phyloP scores from a whole-genome alignment of 106 monocot species.

The Dendrobium officinale region DNA sequence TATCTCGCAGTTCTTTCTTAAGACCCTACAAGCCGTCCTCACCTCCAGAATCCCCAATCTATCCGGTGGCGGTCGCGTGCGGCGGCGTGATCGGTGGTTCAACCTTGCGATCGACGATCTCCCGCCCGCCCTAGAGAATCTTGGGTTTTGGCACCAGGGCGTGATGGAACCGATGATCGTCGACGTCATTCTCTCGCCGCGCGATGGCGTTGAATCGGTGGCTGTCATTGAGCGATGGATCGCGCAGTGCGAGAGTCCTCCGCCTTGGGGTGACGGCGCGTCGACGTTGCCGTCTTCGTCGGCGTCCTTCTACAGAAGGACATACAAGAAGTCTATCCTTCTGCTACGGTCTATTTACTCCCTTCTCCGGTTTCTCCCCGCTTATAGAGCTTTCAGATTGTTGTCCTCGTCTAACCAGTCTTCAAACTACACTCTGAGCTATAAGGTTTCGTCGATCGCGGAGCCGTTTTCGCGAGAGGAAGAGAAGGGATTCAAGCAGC shows the following conservation, averaged over 20 bases:
- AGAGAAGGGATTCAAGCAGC: conserved; percentile 33
- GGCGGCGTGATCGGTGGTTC: conserved; percentile 82
- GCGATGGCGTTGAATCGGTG: conserved; percentile 3
- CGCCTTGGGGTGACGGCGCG: conserved; percentile 8
- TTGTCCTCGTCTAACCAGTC: conserved; percentile 45
- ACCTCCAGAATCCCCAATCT: conserved; percentile 54
- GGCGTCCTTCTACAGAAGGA: conserved; percentile 17
- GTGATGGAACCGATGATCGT: conserved; percentile 51
- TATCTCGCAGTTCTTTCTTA: conserved; percentile 60
- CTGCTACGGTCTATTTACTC: conserved; percentile 74
- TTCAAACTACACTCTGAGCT: conserved; percentile 61
- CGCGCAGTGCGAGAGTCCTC: conserved; percentile 2
- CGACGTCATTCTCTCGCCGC: conserved; percentile 61
- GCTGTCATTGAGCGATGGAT: conserved; percentile 35
- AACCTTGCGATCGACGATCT: conserved; percentile 75
- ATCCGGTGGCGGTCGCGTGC: not conserved
- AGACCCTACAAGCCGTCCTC: conserved; percentile 72
- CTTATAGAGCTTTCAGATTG: conserved; percentile 47
- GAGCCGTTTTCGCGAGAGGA: conserved; percentile 59
- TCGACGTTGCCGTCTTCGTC: conserved; percentile 4
- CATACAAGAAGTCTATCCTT: conserved; percentile 76
- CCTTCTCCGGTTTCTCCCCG: conserved; percentile 59
- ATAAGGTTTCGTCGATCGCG: conserved; percentile 65
- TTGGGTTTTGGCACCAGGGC: conserved; percentile 27
- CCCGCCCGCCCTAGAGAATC: conserved; percentile 36